Evolutionary conservation across 148 eudicot species (phyloP), one percentile per base, ranked within the genome.

Genomic region (Heliosperma pusillum): DNA sequence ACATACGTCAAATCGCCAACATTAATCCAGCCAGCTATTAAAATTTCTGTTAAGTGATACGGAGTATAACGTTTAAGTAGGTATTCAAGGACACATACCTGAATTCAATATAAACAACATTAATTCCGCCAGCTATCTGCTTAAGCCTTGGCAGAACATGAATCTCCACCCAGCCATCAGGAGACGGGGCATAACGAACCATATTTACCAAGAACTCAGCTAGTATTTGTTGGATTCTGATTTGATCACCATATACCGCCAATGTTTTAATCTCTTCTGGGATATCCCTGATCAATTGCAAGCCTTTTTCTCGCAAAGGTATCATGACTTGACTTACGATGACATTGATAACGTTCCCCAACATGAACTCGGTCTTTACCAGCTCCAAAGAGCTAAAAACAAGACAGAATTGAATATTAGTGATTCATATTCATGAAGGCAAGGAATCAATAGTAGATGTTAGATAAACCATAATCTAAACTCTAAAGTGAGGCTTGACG

Each of bases 301-400:
- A 74, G 64, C 86, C 93, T 85, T 85, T 88, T 85, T 92, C 97
- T 80, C 85, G 81, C 47, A 95, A 81, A 77, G 85, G 74, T 72
- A 86, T 71, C 97, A 89, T 95, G 42, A 84, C 91, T 86, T 95
- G 99, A 81, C 97, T 92, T 44, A 92, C 97, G 75, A 92, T 91
- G 36, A 96, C 99, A 77, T 88, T 90, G 58, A 95, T 85, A 25
- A 92, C 89, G 80, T 82, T 89, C 78, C 93, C 99, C 60, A 95
- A 59, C 76, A 86, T 74, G 76, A 95, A 92, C 66, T 92, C 94
- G 65, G 79, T 73, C 81, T 85, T 87, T 74, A 89, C 92, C 44
- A 92, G 79, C 85, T 87, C 90, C 85, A 95, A 19, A 24, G 87
- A 80, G 56, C 99, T 95, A 69, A 45, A 71, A n/a, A 73, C 68